These are phyloP conservation scores for Aschersonia sp. DNA, from an alignment of 2,329 filamentous ascomycete species.

Conservation along the genomic window DNA sequence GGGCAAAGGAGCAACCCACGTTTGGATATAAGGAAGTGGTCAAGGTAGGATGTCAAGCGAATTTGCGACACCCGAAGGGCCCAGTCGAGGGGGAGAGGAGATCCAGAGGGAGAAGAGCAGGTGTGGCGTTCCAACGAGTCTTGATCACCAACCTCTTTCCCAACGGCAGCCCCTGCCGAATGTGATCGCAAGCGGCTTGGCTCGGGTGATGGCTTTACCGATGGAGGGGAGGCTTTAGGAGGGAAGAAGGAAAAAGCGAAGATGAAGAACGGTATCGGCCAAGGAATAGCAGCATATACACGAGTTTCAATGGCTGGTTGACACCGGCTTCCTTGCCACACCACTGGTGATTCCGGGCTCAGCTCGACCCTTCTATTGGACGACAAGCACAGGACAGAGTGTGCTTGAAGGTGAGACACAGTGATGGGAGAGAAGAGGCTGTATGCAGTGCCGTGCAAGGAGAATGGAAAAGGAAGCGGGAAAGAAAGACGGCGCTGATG, in stretches of 20 bases:
- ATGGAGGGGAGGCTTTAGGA: background rate
- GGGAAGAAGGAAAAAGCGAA: background rate
- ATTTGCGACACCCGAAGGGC: too few relatives aligned
- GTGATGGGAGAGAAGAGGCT: background rate
- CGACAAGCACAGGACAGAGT: background rate
- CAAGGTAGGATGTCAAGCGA: too few relatives aligned
- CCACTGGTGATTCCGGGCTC: background rate
- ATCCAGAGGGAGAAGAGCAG: background rate
- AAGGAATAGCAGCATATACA: background rate
- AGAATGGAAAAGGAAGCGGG: background rate
- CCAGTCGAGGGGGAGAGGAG: background rate
- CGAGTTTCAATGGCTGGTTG: background rate
- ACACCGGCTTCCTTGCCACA: background rate
- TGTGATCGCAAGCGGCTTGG: background rate
- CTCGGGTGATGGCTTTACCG: background rate
- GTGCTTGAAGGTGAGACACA: background rate
- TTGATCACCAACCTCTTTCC: slow-evolving; percentile 3
- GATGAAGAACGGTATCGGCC: slow-evolving; percentile 1
- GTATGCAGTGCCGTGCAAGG: background rate
- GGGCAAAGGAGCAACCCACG: too few relatives aligned
- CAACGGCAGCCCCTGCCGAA: background rate
- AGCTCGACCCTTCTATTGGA: background rate
- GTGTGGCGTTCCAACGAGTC: slow-evolving; percentile 1
- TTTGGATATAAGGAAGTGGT: too few relatives aligned
- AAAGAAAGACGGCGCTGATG: slow-evolving; percentile 1